Base-by-base conservation (phyloP, 306 rosid species). In the Herpetospermum pedunculosum region DNA sequence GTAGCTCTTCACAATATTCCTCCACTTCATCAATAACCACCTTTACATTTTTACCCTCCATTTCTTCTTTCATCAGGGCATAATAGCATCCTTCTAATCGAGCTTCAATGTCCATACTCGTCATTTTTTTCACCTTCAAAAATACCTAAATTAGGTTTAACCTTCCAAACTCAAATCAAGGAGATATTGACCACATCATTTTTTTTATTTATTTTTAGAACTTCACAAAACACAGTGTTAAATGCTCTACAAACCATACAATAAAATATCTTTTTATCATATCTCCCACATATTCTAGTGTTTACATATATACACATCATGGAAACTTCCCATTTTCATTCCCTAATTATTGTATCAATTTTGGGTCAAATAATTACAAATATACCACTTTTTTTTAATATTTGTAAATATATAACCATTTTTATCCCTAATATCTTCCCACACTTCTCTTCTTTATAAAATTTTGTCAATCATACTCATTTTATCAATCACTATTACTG, bases 1-100 rank as follows among this genome's bases (percentile, higher is more conserved):
- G 94, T n/a, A 89, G 48, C 49, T 89, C 89, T 73, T 89, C 89
- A 77, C 74, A n/a, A n/a, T n/a, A 72, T 70, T 77, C 79, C 50
- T 85, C 86, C 34, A 63, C 38, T 7, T 38, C 43, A 47, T 70
- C 59, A 11, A 4, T 58, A 68, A 15, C 52, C 68, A 12, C 2
- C 32, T 25, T 60, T 32, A 12, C 68, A 30, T 16, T 60, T 13
- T 38, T 68, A 71, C 8, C 21, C 13, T 43, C 52, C 13, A 5
- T 1, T 54, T 32, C 4, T 6, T 70, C 73, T 43, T 73, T 74
- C 11, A 72, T 52, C 55, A 83, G 80, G 70, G 55, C 52, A 43
- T 81, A 65, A 86, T 81, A 89, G 44, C 79, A 46, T 38, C 70
- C 84, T n/a, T 79, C 63, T n/a, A 91, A 83, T 30, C 96, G 88